Conservation (phyloP, 345 rosid genomes). For the Isatis tinctoria region DNA sequence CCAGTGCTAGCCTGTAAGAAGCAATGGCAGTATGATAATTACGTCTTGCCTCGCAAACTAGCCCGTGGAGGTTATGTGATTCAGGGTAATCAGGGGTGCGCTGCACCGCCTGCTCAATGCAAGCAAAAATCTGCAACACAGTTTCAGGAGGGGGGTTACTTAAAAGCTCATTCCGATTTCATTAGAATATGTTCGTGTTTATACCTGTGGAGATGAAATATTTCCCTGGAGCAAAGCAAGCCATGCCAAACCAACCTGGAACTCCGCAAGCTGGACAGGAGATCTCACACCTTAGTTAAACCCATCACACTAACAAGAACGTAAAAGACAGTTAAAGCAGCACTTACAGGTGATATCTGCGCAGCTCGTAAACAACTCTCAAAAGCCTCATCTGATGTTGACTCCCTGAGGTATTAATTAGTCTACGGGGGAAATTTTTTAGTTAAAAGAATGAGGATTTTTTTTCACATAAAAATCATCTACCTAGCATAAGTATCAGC, state of each 20-base stretch:
- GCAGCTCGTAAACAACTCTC: conserved; percentile 93
- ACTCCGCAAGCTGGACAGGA: conserved; percentile 77
- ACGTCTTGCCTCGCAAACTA: conserved; percentile 71
- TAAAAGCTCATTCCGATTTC: neutral
- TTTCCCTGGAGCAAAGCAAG: conserved; percentile 67
- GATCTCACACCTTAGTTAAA: conserved; percentile 16
- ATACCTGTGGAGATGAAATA: conserved; percentile 82
- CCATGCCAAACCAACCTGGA: conserved; percentile 85
- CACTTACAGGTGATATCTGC: conserved; percentile 76
- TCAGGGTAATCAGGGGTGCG: conserved; percentile 75
- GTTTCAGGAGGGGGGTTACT: neutral
- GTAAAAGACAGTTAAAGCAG: neutral
- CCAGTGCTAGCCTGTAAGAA: conserved; percentile 63
- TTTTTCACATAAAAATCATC: conserved; percentile 11
- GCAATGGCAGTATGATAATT: conserved; percentile 60
- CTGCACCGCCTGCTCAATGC: conserved; percentile 86
- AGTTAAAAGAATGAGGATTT: neutral
- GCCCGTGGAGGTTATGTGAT: conserved; percentile 82
- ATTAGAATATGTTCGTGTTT: neutral
- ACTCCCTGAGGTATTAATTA: conserved; percentile 48
- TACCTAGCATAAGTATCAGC: conserved; percentile 72
- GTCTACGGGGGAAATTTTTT: neutral
- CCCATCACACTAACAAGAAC: conserved; percentile 2
- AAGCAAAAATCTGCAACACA: conserved; percentile 69
- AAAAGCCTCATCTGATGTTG: conserved; percentile 66